phyloP scores from a whole-genome alignment of 345 rosid genomes.

The Melastoma malabathricum region DNA sequence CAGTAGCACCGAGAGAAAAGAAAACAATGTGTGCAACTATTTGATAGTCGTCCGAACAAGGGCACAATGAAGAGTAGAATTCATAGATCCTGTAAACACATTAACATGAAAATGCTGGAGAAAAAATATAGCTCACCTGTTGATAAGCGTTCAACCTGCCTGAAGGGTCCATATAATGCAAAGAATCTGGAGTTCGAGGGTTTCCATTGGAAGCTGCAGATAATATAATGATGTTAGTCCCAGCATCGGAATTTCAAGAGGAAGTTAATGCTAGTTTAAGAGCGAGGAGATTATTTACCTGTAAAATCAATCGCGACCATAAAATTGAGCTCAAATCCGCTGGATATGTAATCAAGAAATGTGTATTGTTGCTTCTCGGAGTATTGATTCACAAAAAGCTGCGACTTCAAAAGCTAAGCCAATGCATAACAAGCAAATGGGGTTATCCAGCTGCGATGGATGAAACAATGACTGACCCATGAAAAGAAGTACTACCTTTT shows the following conservation, averaged over 20 bases:
- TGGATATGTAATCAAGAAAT: slow-evolving; percentile 77
- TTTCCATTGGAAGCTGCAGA: slow-evolving; percentile 77
- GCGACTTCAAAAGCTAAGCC: slow-evolving; percentile 51
- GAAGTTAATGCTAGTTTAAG: not conserved
- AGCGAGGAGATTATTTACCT: slow-evolving; percentile 18
- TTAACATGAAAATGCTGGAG: not conserved
- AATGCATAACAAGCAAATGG: not conserved
- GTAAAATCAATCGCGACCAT: slow-evolving; percentile 96
- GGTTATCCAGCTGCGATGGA: not conserved
- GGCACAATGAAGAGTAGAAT: too few relatives aligned
- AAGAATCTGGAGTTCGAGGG: slow-evolving; percentile 49
- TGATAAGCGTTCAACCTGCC: slow-evolving; percentile 77
- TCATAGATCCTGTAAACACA: too few relatives aligned
- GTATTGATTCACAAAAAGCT: slow-evolving; percentile 58
- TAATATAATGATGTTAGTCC: not conserved
- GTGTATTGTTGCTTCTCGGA: slow-evolving; percentile 51
- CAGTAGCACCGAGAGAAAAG: too few relatives aligned
- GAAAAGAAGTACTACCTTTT: slow-evolving; percentile 35
- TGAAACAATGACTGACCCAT: not conserved
- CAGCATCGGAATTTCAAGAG: not conserved
- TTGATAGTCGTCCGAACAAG: too few relatives aligned
- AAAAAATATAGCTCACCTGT: slow-evolving; percentile 21
- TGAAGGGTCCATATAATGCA: slow-evolving; percentile 76
- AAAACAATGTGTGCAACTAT: too few relatives aligned
- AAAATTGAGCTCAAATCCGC: slow-evolving; percentile 72